Base-by-base conservation (phyloP, 2,329 filamentous ascomycete genomes). In the Cladophialophora carrionii region DNA sequence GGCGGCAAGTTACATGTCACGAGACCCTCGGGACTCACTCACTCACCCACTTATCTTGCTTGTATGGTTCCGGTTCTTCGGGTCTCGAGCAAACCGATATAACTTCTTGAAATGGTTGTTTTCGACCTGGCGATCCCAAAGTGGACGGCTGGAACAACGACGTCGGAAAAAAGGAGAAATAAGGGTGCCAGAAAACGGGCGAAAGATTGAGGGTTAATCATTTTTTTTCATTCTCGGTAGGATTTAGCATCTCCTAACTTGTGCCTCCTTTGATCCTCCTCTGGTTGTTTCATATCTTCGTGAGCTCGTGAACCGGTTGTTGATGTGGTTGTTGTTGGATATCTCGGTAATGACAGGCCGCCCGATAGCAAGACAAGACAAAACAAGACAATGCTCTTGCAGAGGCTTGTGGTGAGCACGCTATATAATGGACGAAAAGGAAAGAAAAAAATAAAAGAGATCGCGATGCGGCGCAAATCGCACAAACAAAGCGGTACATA, bases 341-440 rank as follows among this genome's bases (percentile, higher is more conserved):
- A 60, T 60, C 57, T 60, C 46, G 57, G 57, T 60, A 60, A 14
- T 53, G 57, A 60, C 57, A 60, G 57, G 57, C 20, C 57, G 12
- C n/a, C 10, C 46, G 12, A 34, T 41, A 22, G 17, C 37, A 43
- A 43, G 37, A 43, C 37, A 41, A 49, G n/a, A 34, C 10, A 43
- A 24, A 31, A 20, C 29, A 24, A 37, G 29, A 60, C 22, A 8
- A 31, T 41, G 26, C n/a, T 10, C 20, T 48, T 22, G 34, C 14
- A 17, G n/a, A 43, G 14, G 37, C 37, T 43, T n/a, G 37, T 43
- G 17, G 37, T n/a, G n/a, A 17, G 55, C 34, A 48, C 46, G 56
- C 26, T 49, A 58, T 34, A 43, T 26, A 49, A 20, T 5, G 9
- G 32, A 10, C 9, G 32, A 48, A 43, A 29, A n/a, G n/a, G n/a